A percentile compares a stretch with the other conserved stretches of the same genome.
These are phyloP conservation scores for Chalaropsis thielavioides DNA, from an alignment of 2,329 filamentous ascomycete genomes.

Conservation along the genomic window DNA sequence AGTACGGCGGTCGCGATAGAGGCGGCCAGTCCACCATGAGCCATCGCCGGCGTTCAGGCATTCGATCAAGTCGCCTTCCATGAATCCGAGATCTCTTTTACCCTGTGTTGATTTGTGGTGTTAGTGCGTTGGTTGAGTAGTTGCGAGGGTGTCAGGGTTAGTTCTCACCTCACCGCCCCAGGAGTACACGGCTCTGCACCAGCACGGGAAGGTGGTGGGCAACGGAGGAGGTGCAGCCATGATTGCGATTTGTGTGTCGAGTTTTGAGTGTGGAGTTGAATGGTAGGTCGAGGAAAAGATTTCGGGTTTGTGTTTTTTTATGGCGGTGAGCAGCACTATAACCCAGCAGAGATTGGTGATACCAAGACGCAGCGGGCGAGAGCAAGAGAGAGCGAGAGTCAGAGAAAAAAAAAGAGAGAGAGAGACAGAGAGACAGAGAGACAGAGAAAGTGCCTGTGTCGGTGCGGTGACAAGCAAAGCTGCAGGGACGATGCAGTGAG, in stretches of 20 bases:
- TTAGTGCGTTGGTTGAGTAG: conserved; percentile 1
- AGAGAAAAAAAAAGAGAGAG: no score
- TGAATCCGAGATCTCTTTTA: conserved; percentile 87
- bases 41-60: conserved; percentile 95
- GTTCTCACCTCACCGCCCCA: conserved; percentile 68
- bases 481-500: neutral
- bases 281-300: neutral
- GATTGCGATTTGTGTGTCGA: conserved; percentile 18
- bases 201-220: conserved; percentile 73
- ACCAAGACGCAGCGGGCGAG: neutral
- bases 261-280: neutral
- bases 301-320: neutral
- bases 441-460: no score
- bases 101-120: conserved; percentile 36
- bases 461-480: neutral
- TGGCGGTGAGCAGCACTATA: neutral
- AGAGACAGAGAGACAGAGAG: no score
- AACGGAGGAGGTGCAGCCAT: conserved; percentile 47
- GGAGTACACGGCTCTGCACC: conserved; percentile 81
- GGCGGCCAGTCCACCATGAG: conserved; percentile 92
- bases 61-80: conserved; percentile 96
- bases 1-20: conserved; percentile 78
- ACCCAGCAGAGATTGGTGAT: neutral
- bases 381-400: no score
- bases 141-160: neutral